A percentile compares a stretch with the other conserved stretches of the same genome.
Evolutionary conservation across 352 stramenopile species (phyloP).

Genomic region (Phytopythium sindhum): DNA sequence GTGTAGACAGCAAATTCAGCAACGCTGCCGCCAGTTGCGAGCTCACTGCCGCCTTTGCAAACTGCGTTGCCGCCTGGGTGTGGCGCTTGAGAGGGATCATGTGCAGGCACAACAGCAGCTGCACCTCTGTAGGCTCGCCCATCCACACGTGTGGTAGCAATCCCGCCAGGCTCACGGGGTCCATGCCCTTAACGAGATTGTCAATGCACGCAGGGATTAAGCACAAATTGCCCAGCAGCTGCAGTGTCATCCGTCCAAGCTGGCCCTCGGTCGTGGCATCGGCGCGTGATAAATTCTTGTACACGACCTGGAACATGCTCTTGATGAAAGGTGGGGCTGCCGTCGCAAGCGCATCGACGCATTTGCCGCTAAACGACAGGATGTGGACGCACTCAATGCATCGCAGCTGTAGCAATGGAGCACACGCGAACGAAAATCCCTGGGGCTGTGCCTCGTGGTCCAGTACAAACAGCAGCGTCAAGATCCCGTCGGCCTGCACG

Average conservation of each 20-base stretch:
- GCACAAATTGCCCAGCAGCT: conserved; percentile 83
- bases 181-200: conserved; percentile 86
- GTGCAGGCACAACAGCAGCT: conserved; percentile 80
- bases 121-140: conserved; percentile 75
- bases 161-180: conserved; percentile 63
- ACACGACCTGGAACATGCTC: conserved; percentile 81
- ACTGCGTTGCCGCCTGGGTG: conserved; percentile 81
- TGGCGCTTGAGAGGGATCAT: conserved; percentile 88
- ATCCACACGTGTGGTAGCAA: conserved; percentile 76
- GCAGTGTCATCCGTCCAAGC: conserved; percentile 71
- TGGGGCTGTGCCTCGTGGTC: conserved; percentile 82
- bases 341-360: conserved; percentile 68
- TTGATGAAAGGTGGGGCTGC: conserved; percentile 82
- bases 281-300: conserved; percentile 72
- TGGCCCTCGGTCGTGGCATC: conserved; percentile 82
- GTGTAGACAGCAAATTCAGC: conserved; percentile 77
- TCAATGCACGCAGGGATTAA: conserved; percentile 85
- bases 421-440: conserved; percentile 72
- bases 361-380: conserved; percentile 84
- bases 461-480: conserved; percentile 70
- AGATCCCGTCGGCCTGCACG: conserved; percentile 67
- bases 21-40: conserved; percentile 73
- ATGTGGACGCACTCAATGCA: conserved; percentile 87
- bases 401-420: conserved; percentile 73
- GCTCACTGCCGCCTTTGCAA: conserved; percentile 77